Evolutionary conservation across 441 rosid genomes (phyloP).

Genomic region (Gossypium aridum): DNA sequence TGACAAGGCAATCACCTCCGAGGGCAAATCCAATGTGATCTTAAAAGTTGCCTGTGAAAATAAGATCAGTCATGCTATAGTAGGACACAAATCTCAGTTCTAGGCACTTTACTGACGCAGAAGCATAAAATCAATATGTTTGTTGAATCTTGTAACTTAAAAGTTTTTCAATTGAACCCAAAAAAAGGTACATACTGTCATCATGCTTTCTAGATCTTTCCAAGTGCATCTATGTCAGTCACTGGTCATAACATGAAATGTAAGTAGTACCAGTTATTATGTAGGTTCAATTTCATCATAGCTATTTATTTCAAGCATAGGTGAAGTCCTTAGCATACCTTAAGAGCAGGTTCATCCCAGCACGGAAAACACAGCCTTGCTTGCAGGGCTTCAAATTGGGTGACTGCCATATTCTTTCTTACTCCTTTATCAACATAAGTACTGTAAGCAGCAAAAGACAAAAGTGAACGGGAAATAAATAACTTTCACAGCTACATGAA

Average conservation of each 20-base stretch:
- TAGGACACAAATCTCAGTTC: not conserved
- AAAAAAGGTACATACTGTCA: not conserved
- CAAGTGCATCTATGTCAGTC: not conserved
- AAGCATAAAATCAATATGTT: not conserved
- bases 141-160: not conserved
- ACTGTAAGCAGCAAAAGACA: conserved; percentile 25
- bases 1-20: conserved; percentile 78
- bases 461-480: not conserved
- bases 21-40: conserved; percentile 76
- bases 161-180: not conserved
- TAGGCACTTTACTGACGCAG: not conserved
- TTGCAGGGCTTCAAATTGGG: conserved; percentile 93
- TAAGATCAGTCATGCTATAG: not conserved
- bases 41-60: conserved; percentile 74
- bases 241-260: not conserved
- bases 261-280: not conserved
- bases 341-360: conserved; percentile 97
- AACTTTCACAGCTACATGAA: no score
- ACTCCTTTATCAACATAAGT: conserved; percentile 66
- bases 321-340: conserved; percentile 31
- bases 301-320: not conserved
- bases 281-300: not conserved
- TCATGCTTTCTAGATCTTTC: not conserved
- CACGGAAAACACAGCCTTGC: conserved; percentile 96
- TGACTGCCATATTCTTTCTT: conserved; percentile 96